Evolutionary conservation across 805 yeast genomes (phyloP).

Genomic region (Dipodascus albidus): DNA sequence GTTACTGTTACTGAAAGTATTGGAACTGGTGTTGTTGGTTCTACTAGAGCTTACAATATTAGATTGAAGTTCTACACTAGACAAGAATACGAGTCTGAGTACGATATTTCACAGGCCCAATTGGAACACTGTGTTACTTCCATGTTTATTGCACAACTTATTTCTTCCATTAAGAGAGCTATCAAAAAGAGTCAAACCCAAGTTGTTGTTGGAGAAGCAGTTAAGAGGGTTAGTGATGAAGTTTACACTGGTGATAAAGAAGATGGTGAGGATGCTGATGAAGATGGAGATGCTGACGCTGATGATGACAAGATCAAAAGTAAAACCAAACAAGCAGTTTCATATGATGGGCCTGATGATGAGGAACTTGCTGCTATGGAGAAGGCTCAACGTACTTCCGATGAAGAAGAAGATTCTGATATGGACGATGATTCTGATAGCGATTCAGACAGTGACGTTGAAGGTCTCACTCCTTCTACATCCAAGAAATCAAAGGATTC

Average conservation of each 20-base stretch:
- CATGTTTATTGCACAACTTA: constrained; percentile 60
- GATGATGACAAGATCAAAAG: constrained; percentile 48
- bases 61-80: constrained; percentile 63
- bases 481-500: constrained; percentile 39
- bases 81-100: constrained; percentile 72
- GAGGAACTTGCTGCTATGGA: constrained; percentile 88
- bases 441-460: constrained; percentile 30
- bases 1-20: constrained; percentile 84
- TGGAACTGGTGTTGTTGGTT: constrained; percentile 40
- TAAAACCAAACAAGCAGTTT: constrained; percentile 73
- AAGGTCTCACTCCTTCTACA: constrained; percentile 20
- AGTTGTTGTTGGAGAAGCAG: constrained; percentile 30
- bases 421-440: constrained; percentile 24
- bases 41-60: constrained; percentile 62
- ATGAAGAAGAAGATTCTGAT: constrained; percentile 22
- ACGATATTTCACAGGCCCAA: constrained; percentile 73
- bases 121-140: constrained; percentile 57
- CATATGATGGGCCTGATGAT: constrained; percentile 92
- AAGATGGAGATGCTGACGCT: constrained; percentile 42
- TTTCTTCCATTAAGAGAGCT: constrained; percentile 65
- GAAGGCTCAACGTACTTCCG: constrained; percentile 52
- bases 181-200: constrained; percentile 63
- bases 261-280: constrained; percentile 25
- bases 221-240: constrained; percentile 35
- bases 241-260: constrained; percentile 45